Percentiles rank a stretch among this genome's conserved stretches.
Conservation (phyloP, 2,329 filamentous ascomycete species). For the Alternaria sp. region DNA sequence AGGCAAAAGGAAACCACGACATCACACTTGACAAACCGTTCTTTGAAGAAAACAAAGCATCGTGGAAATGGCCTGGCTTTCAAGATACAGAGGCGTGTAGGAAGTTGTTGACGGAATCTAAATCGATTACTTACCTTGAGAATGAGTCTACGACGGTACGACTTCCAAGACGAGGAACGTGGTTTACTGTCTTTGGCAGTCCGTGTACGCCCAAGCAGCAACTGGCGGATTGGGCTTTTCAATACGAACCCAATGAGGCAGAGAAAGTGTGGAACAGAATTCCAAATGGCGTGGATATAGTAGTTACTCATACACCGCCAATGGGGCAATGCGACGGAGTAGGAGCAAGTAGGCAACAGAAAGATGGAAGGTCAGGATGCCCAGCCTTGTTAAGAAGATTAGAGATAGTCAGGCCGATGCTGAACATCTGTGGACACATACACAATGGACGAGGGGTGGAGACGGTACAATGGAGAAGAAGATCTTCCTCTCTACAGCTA, state of each 20-base stretch:
- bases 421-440: constrained; percentile 77
- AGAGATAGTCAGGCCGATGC: constrained; percentile 67
- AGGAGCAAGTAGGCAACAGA: constrained; percentile 8
- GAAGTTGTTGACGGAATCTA: constrained; percentile 59
- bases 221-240: constrained; percentile 71
- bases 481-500: background rate
- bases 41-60: constrained; percentile 62
- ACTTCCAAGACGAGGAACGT: constrained; percentile 67
- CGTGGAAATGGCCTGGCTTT: constrained; percentile 65
- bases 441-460: constrained; percentile 73
- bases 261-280: constrained; percentile 67
- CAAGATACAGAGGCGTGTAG: constrained; percentile 66
- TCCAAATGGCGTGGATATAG: constrained; percentile 68
- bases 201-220: constrained; percentile 67
- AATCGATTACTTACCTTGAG: constrained; percentile 70
- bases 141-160: constrained; percentile 65
- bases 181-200: constrained; percentile 75
- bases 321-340: constrained; percentile 64
- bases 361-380: constrained; percentile 63
- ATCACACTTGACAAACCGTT: constrained; percentile 73
- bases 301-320: constrained; percentile 77
- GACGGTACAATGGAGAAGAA: constrained; percentile 68
- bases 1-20: constrained; percentile 74
- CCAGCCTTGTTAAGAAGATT: constrained; percentile 66
- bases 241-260: constrained; percentile 61